Base-by-base conservation (phyloP, 2,329 filamentous ascomycete species). In the Neoscytalidium dimidiatum region DNA sequence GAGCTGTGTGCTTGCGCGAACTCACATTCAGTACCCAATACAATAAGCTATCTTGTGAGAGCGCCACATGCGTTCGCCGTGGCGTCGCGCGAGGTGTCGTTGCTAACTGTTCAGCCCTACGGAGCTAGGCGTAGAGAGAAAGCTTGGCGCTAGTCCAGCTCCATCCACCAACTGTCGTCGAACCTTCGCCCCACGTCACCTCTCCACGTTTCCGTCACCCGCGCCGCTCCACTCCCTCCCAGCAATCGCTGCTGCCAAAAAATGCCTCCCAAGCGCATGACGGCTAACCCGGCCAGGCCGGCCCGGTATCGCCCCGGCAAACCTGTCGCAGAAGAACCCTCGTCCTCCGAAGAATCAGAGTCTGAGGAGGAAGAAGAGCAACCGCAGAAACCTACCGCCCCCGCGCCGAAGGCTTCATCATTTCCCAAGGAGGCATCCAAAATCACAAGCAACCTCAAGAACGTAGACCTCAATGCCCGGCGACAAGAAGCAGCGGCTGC, bases 261-360 rank as follows among this genome's bases (percentile, higher is more conserved):
- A 49, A 85, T 86, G 85, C 89, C 91, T 67, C 87, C 89, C 13
- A 93, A 92, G 77, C 91, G 92, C 73, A 97, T 98, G 92, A 98
- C 94, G 68, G 93, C 94, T 68, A 97, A 97, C 74, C 93, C 92
- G 3, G 80, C 90, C 66, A 89, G 88, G 75, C 91, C 92, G 26
- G 87, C 89, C 70, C 91, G 95, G 65, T 91, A 97, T 73, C 89
- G 93, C 66, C 90, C 94, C 17, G 94, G 95, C 69, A 98, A 97
- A 78, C 83, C 89, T 17, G 81, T 84, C 2, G 85, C 81, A 7
- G 83, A 82, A 67, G 76, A 76, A 35, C 67, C 64, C 19, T 79
- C 78, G 4, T 79, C 77, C 26, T 77, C 78, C 14, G 83, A 82
- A 38, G 83, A 86, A 48, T 81, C 84, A 6, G 82, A 82, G 21